A percentile compares a stretch with the other conserved stretches of the same genome.
These are phyloP conservation scores for Aspergillus clavatus DNA, from an alignment of 2,329 filamentous ascomycete genomes.

Conservation along the genomic window DNA sequence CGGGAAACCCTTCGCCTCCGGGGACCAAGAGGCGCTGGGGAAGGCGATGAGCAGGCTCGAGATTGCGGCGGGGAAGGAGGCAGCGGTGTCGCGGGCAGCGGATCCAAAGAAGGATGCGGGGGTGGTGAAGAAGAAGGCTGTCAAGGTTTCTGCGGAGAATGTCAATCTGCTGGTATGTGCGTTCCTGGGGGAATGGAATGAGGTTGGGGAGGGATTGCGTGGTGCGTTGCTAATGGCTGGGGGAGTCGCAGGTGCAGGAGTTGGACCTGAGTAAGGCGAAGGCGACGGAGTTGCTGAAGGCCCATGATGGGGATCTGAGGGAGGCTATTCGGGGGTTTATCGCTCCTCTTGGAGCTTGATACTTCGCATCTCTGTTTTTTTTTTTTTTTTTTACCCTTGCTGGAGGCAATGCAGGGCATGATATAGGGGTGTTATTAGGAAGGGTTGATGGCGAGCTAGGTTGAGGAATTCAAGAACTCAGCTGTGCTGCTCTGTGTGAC, in stretches of 20 bases:
- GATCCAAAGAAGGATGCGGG: constrained; percentile 28
- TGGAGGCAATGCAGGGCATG: too few relatives aligned
- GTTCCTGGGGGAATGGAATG: background rate
- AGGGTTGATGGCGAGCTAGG: too few relatives aligned
- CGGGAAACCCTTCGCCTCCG: constrained; percentile 30
- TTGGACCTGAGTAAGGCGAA: constrained; percentile 44
- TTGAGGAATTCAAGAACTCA: too few relatives aligned
- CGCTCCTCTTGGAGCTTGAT: constrained; percentile 19
- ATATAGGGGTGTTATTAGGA: too few relatives aligned
- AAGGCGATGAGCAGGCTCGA: constrained; percentile 49
- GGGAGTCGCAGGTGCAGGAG: constrained; percentile 36
- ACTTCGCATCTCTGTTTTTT: background rate
- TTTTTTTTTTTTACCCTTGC: too few relatives aligned
- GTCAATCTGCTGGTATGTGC: constrained; percentile 44
- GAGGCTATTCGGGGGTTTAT: constrained; percentile 42
- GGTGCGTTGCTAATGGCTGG: background rate
- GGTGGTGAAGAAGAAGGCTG: constrained; percentile 36
- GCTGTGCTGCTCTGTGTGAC: background rate
- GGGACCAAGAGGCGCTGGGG: constrained; percentile 46
- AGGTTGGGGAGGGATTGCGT: too few relatives aligned
- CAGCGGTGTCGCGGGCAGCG: constrained; percentile 15
- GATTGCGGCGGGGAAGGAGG: constrained; percentile 31
- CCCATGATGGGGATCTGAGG: constrained; percentile 42
- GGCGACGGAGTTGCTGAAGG: constrained; percentile 44
- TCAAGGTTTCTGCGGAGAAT: constrained; percentile 45